Evolutionary conservation across 768 basidiomycete genomes (phyloP).

Genomic region (Rhodosporidiobolus sp.): DNA sequence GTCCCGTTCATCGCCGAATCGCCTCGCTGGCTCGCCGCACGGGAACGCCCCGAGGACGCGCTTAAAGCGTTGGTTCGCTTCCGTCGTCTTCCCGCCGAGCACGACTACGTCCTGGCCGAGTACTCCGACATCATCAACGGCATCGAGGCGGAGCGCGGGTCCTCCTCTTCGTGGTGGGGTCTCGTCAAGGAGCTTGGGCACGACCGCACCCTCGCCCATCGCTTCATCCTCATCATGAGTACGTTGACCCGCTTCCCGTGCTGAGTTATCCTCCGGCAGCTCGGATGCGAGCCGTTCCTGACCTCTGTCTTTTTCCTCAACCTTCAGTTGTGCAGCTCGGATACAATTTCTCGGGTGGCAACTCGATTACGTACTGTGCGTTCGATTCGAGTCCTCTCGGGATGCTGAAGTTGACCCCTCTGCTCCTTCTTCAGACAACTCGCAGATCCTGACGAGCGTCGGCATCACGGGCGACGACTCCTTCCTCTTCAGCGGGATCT

Average conservation of each 20-base stretch:
- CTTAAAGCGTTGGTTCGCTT: neutral
- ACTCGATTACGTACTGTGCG: constrained; percentile 33
- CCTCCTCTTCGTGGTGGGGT: neutral
- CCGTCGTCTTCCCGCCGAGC: neutral
- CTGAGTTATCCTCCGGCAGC: too few relatives aligned
- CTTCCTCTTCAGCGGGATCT: constrained; percentile 25
- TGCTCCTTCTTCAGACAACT: too few relatives aligned
- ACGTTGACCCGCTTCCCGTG: neutral
- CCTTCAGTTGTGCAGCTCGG: too few relatives aligned
- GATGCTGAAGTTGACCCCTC: too few relatives aligned
- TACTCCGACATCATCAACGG: neutral
- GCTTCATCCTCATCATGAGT: neutral
- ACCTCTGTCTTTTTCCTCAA: too few relatives aligned
- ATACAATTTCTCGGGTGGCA: neutral
- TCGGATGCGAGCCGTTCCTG: too few relatives aligned
- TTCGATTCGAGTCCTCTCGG: too few relatives aligned
- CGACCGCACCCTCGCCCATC: neutral
- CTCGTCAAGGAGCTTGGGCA: neutral
- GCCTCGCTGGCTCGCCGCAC: constrained; percentile 63
- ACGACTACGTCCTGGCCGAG: neutral
- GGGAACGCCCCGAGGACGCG: constrained; percentile 58
- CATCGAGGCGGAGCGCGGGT: neutral
- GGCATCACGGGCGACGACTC: constrained; percentile 21
- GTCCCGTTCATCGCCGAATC: constrained; percentile 64
- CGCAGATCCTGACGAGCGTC: constrained; percentile 20